Base-by-base conservation (phyloP, 1,284 basidiomycete species). In the Athelia sp. region DNA sequence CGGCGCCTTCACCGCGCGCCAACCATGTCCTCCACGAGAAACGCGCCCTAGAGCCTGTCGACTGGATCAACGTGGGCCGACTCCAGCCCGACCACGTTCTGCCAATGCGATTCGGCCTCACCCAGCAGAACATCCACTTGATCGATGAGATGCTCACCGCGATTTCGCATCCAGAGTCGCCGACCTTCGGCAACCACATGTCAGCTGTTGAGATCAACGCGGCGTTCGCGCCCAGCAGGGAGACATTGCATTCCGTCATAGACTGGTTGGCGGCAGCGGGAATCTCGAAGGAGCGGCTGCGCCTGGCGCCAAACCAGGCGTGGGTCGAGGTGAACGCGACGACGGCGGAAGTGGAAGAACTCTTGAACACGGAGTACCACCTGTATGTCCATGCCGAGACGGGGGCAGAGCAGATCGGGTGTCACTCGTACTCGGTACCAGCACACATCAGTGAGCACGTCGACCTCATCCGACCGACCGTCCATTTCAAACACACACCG, bases 361-460 rank as follows among this genome's bases (percentile, higher is more conserved):
- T 80, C 1, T 59, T 81, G 43, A 65, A 68, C 45, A 68, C 77
- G 1, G 71, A 78, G 52, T 81, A 79, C 60, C 68, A 72, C 53
- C 64, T 73, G 17, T 79, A 74, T 54, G 61, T 52, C 6, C 75
- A 77, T 15, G 21, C n/a, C n/a, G 36, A 40, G 49, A 51, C 58
- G 15, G 65, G 68, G 1, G 74, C 58, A 49, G 60, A 65, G 49
- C 69, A 70, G 47, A 57, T 72, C 50, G 74, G 68, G 10, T 74
- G 73, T 57, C 62, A 70, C 31, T 57, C 61, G 29, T 79, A 79
- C 53, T 65, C 72, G 46, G 63, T 79, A 6, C 77, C 77, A 0
- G 59, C 59, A 22, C 66, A 74, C 48, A 58, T 79, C 47, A 57
- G 65, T 23, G 61, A 63, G 18, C 74, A 77, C 54, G 62, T 79